Evolutionary conservation across 1,139 yeast species (phyloP), one percentile per base, ranked within the genome.

Genomic region (Eremothecium coryli): DNA sequence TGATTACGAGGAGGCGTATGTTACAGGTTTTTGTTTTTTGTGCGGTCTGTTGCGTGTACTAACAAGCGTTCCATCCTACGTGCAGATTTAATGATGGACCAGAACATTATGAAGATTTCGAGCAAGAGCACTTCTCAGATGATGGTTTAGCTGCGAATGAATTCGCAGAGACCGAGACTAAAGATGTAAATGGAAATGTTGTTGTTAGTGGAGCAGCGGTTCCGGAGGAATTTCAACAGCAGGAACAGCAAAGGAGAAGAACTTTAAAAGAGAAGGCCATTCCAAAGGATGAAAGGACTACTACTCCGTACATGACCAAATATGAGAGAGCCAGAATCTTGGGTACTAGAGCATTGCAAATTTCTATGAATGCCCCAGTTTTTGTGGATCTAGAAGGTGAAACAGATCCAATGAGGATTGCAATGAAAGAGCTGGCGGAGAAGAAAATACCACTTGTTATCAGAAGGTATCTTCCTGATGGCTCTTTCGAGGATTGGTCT

Each of bases 301-400:
- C 99, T 15, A 90, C 99, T 9, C 99, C 99, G 35, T 90, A 90
- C 58, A 86, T 90, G 97, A 90, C 98, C 40, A 90, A 90, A 58
- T 90, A 90, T 59, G 98, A 90, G 66, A 75, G 96, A 51, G 98
- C 98, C 7, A 75, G 98, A 64, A 85, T 90, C 41, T 71, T 90
- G 50, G 98, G 98, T 22, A 90, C 98, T 8, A 73, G 98, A 50
- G 97, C 98, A 1, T 66, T 90, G 46, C 98, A 90, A 62, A 90
- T 90, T 49, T 82, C 95, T 22, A 82, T 90, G 81, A 90, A 90
- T 57, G 98, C 99, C 1, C 98, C 98, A 2, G 98, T 90, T 4
- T 73, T 90, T 56, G 98, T 93, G 29, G 98, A 93, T 52, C 74
- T 90, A 42, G 99, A 90, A 64, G 98, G 98, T 53, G 99, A 93